Percentiles rank a stretch among this genome's conserved stretches.
Conservation (phyloP, 176 grass and related monocot genomes). For the Eragrostis nindensis region DNA sequence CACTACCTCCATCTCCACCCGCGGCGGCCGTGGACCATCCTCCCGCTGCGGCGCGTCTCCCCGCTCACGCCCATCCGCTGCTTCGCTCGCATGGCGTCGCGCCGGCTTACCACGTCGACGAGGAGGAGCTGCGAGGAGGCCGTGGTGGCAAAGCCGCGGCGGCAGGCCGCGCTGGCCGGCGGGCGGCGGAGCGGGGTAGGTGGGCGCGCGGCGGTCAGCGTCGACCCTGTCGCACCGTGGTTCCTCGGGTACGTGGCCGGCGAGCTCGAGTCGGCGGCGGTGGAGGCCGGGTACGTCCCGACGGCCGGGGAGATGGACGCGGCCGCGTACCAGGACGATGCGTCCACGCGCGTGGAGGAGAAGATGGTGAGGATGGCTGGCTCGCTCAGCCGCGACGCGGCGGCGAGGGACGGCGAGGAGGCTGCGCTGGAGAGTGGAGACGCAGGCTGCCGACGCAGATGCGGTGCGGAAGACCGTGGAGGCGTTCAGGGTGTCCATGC, state of each 20-base stretch:
- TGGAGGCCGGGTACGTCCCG: too few species aligned
- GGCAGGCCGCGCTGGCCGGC: too few species aligned
- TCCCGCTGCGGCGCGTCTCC: not conserved
- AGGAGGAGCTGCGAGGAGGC: too few species aligned
- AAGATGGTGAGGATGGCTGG: not conserved
- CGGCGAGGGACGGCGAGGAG: not conserved
- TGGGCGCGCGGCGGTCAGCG: too few species aligned
- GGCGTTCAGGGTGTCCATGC: not conserved
- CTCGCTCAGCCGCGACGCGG: too few species aligned
- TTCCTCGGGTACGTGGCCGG: not conserved
- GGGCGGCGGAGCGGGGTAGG: too few species aligned
- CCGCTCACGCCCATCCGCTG: too few species aligned
- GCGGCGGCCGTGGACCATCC: not conserved
- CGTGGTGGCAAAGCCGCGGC: too few species aligned
- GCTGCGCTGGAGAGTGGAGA: not conserved
- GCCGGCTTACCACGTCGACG: too few species aligned
- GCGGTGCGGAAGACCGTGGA: not conserved
- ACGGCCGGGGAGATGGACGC: not conserved
- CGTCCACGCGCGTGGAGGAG: not conserved
- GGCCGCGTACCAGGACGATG: not conserved
- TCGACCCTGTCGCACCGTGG: not conserved
- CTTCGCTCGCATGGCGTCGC: too few species aligned
- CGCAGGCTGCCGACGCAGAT: too few species aligned
- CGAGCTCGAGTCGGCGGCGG: not conserved
- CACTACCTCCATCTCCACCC: constrained; percentile 41